phyloP scores from a whole-genome alignment of 768 basidiomycete species.

The Sistotremastrum suecicum region DNA sequence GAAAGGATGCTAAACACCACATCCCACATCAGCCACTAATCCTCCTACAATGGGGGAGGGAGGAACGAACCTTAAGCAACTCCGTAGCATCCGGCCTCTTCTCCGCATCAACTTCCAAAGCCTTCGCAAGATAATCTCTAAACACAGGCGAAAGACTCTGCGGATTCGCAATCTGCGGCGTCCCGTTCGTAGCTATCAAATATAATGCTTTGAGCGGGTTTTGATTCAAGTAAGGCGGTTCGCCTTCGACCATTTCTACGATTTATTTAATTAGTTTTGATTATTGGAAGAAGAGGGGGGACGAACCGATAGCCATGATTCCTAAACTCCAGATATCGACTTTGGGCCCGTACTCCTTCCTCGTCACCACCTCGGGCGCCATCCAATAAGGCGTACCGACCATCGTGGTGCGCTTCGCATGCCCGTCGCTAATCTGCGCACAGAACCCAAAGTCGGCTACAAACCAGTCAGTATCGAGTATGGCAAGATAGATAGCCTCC shows the following conservation, averaged over 20 bases:
- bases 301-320: slow-evolving; percentile 87
- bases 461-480: neutral
- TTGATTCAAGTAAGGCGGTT: slow-evolving; percentile 92
- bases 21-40: no score
- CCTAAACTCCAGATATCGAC: slow-evolving; percentile 98
- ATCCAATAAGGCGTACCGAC: slow-evolving; percentile 99
- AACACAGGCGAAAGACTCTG: slow-evolving; percentile 63
- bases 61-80: slow-evolving; percentile 51
- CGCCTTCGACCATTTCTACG: slow-evolving; percentile 95
- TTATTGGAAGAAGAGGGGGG: slow-evolving; percentile 2
- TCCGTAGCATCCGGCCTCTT: slow-evolving; percentile 79
- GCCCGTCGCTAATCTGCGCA: slow-evolving; percentile 84
- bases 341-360: slow-evolving; percentile 95
- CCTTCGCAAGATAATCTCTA: slow-evolving; percentile 77
- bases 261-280: neutral
- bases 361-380: slow-evolving; percentile 95
- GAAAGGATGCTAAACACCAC: slow-evolving; percentile 79
- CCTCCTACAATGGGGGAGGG: no score
- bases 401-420: slow-evolving; percentile 93
- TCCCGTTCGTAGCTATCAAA: slow-evolving; percentile 96
- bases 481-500: neutral
- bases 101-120: slow-evolving; percentile 89
- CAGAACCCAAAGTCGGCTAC: slow-evolving; percentile 98
- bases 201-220: slow-evolving; percentile 95
- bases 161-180: slow-evolving; percentile 90